phyloP scores from a whole-genome alignment of 2,329 filamentous ascomycete species.

The Aspergillus vadensis region DNA sequence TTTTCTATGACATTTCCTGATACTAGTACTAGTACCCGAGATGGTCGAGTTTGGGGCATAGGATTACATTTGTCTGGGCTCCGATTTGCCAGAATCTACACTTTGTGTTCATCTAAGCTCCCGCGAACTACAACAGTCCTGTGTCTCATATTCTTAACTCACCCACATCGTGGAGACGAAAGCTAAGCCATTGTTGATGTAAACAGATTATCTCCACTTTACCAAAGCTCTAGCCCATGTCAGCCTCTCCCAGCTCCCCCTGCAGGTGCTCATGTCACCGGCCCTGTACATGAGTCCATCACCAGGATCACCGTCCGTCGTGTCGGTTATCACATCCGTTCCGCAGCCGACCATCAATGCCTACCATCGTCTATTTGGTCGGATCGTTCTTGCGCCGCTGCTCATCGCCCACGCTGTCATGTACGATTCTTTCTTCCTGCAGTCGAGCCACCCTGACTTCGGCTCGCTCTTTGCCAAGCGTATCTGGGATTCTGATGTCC shows the following conservation, averaged over 20 bases:
- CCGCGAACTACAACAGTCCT: background rate
- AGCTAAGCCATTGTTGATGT: background rate
- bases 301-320: conserved; percentile 49
- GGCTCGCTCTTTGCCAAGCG: conserved; percentile 53
- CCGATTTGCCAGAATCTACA: background rate
- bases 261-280: conserved; percentile 59
- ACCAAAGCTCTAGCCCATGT: conserved; percentile 64
- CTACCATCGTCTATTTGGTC: conserved; percentile 60
- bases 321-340: conserved; percentile 55
- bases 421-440: conserved; percentile 61
- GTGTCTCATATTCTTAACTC: background rate
- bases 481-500: conserved; percentile 58
- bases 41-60: background rate
- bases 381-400: conserved; percentile 54
- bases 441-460: conserved; percentile 43
- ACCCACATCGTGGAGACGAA: background rate
- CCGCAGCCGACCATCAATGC: conserved; percentile 59
- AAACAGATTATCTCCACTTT: conserved; percentile 62
- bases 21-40: background rate
- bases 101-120: background rate
- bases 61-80: background rate
- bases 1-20: background rate
- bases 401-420: conserved; percentile 56
- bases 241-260: conserved; percentile 60
- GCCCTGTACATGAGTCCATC: conserved; percentile 45